Evolutionary conservation across 306 rosid species (phyloP).

Genomic region (Chamaecrista fasciculata): DNA sequence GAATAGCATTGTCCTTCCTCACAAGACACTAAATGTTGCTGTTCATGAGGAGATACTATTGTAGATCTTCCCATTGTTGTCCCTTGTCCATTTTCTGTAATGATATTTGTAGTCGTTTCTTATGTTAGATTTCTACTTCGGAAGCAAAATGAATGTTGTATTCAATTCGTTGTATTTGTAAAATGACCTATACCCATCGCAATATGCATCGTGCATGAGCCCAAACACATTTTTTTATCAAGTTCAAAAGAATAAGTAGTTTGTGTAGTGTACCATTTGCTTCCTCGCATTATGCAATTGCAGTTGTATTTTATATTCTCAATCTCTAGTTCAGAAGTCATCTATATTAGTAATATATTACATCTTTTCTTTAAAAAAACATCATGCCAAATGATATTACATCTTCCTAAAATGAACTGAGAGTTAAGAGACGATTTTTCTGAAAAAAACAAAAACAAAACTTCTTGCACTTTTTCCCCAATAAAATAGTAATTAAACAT

Average conservation of each 20-base stretch:
- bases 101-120: background rate
- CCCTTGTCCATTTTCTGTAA: slow-evolving; percentile 4
- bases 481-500: background rate
- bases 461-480: background rate
- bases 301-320: background rate
- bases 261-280: background rate
- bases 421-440: too few relatives aligned
- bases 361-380: too few relatives aligned
- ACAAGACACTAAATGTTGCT: slow-evolving; percentile 81
- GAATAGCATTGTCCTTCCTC: slow-evolving; percentile 87
- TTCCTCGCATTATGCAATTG: background rate
- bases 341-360: too few relatives aligned
- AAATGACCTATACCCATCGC: background rate
- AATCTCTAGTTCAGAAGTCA: background rate
- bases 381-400: too few relatives aligned
- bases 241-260: background rate
- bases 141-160: slow-evolving; percentile 2
- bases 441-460: too few relatives aligned
- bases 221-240: background rate
- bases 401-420: background rate
- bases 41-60: slow-evolving; percentile 93
- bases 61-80: slow-evolving; percentile 29
- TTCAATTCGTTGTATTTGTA: slow-evolving; percentile 8
- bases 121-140: slow-evolving; percentile 17
- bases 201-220: background rate